Evolutionary conservation across 2,329 filamentous ascomycete genomes (phyloP), one percentile per base, ranked within the genome.

Genomic region (Ophiostoma fasciatum): DNA sequence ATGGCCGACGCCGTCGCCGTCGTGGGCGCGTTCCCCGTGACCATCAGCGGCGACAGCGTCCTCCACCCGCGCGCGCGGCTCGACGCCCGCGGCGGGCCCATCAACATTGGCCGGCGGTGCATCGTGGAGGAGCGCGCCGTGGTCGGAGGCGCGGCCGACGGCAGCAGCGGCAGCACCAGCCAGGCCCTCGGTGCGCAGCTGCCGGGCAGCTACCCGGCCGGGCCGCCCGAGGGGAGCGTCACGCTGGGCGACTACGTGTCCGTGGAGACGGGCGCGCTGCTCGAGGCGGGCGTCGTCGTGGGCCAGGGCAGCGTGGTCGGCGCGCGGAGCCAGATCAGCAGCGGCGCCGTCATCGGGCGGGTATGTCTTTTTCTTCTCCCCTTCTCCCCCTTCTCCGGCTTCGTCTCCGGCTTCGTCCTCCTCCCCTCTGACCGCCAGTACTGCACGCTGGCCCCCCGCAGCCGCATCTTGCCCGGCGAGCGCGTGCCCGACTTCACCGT

Each of bases 11-110:
- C 68, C 40, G 72, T 74, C 10, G 59, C 71, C 14, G 59, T 80
- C 14, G 72, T 63, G 14, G 90, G 90, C 44, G 75, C 71, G 3
- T 71, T 92, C 52, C 77, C 74, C 2, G 82, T 98, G 44, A 78
- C 74, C 30, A 74, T 96, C 43, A 78, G 78, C 38, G 68, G 81
- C 18, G 77, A 84, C 50, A 78, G 74, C 4, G 71, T 94, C 7
- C 60, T 98, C n/a, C 88, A 96, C 50, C 87, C 90, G 1, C 82
- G 87, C 33, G 73, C 78, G 13, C 75, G 78, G 42, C 69, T 94
- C 38, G 81, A 85, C 49, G 79, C 88, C 8, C 74, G 75, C 39
- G 67, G 78, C 35, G 84, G 84, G 5, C 78, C 84, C 29, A 75
- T 96, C 46, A 75, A 76, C 20, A 71, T 93, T 41, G 85, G 87